Percentiles rank a stretch among this genome's conserved stretches.
These are phyloP conservation scores for Cryphonectria parasitica DNA, from an alignment of 2,329 filamentous ascomycete species.

Conservation along the genomic window DNA sequence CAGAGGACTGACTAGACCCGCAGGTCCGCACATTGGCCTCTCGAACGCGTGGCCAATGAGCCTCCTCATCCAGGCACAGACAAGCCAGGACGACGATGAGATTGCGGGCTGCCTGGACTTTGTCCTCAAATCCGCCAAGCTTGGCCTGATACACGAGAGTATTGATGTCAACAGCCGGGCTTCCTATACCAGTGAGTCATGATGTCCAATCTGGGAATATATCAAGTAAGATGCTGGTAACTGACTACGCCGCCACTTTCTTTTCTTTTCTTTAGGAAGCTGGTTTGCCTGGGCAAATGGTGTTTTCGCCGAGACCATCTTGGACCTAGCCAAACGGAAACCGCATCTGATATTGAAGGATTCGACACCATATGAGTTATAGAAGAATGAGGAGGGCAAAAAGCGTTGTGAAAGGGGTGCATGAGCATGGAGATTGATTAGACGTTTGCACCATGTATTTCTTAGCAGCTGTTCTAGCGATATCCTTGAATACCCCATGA, in stretches of 20 bases:
- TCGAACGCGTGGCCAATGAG: constrained; percentile 97
- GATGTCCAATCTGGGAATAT: background rate
- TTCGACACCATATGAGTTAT: constrained; percentile 33
- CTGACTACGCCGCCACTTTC: constrained; percentile 26
- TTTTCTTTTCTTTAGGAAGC: constrained; percentile 55
- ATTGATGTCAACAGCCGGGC: constrained; percentile 72
- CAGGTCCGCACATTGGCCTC: constrained; percentile 75
- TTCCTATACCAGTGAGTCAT: constrained; percentile 72
- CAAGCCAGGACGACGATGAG: constrained; percentile 79
- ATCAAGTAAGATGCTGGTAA: background rate
- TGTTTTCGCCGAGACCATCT: constrained; percentile 88
- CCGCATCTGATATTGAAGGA: constrained; percentile 73
- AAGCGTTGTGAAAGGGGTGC: background rate
- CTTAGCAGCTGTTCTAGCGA: background rate
- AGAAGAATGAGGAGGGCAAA: constrained; percentile 2
- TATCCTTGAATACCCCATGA: background rate
- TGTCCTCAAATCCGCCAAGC: constrained; percentile 74
- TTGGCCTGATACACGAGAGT: constrained; percentile 90
- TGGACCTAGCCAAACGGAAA: constrained; percentile 87
- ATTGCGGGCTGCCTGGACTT: constrained; percentile 73
- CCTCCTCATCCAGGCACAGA: constrained; percentile 87
- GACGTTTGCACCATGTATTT: background rate
- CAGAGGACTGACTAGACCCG: constrained; percentile 31
- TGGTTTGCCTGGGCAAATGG: constrained; percentile 87
- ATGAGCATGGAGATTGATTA: background rate